Conservation (phyloP, 257 asterid genomes). For the Lavandula angustifolia region DNA sequence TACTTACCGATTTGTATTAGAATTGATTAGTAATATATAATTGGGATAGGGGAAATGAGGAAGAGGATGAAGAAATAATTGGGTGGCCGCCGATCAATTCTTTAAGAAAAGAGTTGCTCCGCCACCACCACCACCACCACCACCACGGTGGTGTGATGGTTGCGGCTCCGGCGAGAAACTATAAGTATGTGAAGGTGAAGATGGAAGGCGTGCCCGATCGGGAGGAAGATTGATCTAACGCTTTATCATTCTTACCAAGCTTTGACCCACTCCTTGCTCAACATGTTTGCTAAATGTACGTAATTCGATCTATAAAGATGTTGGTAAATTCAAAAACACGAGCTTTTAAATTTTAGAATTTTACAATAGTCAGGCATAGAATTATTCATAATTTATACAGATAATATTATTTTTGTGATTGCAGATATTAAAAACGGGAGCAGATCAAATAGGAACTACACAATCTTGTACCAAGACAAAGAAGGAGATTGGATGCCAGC, state of each 20-base stretch:
- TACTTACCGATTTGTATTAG: no score
- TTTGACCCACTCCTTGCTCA: slow-evolving; percentile 37
- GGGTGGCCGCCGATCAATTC: slow-evolving; percentile 56
- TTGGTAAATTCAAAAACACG: no score
- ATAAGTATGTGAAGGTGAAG: slow-evolving; percentile 56
- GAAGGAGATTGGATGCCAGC: slow-evolving; percentile 64
- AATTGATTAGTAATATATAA: no score
- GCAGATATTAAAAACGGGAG: slow-evolving; percentile 40
- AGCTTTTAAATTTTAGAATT: no score
- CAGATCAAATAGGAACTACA: slow-evolving; percentile 27
- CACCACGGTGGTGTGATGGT: slow-evolving; percentile 31
- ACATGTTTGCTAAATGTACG: slow-evolving; percentile 55
- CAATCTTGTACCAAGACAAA: slow-evolving; percentile 59
- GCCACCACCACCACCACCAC: neutral
- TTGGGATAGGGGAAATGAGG: slow-evolving; percentile 32
- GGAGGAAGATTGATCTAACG: slow-evolving; percentile 50
- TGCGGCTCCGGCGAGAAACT: slow-evolving; percentile 22
- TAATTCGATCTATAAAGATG: no score
- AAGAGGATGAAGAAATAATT: slow-evolving; percentile 29
- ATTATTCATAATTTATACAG: no score
- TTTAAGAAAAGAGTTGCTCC: slow-evolving; percentile 33
- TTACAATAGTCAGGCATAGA: no score
- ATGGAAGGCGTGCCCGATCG: slow-evolving; percentile 56
- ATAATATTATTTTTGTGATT: neutral
- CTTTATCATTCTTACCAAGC: slow-evolving; percentile 43